These are phyloP conservation scores for Macroventuria anomochaeta DNA, from an alignment of 2,329 filamentous ascomycete species.

Conservation along the genomic window DNA sequence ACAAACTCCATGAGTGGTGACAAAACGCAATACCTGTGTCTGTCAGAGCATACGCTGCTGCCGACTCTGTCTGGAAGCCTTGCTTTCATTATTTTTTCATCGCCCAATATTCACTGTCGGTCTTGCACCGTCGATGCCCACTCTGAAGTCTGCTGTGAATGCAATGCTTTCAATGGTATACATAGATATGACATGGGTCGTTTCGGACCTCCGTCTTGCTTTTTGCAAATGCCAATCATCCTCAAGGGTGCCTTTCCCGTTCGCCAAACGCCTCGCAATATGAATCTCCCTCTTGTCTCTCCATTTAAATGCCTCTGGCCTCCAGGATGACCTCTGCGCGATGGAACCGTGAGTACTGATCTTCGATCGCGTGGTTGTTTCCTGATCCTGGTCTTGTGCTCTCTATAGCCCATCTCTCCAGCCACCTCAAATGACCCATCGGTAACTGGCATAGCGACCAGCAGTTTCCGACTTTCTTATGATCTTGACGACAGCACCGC, in stretches of 20 bases:
- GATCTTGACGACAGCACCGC: constrained; percentile 97
- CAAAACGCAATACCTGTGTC: no score
- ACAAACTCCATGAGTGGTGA: no score
- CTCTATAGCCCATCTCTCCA: neutral
- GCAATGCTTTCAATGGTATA: constrained; percentile 17
- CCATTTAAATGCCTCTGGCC: neutral
- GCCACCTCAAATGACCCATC: constrained; percentile 62
- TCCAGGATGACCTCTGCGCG: neutral
- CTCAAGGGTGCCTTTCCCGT: constrained; percentile 20
- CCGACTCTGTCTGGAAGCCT: no score
- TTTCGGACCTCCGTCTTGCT: constrained; percentile 7
- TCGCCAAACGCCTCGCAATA: constrained; percentile 43
- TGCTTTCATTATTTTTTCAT: no score
- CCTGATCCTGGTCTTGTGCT: neutral
- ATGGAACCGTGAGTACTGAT: no score
- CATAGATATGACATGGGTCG: constrained; percentile 2
- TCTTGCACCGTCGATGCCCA: no score
- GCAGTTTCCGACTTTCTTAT: constrained; percentile 95
- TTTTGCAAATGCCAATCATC: constrained; percentile 22
- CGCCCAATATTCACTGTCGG: no score
- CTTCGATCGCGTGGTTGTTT: neutral
- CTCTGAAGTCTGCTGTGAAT: neutral
- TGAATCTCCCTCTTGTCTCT: constrained; percentile 23
- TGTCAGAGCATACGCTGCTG: no score
- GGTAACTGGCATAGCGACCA: constrained; percentile 94